phyloP scores from a whole-genome alignment of 139 green algal genomes.

The Chlamydomonas eustigma region DNA sequence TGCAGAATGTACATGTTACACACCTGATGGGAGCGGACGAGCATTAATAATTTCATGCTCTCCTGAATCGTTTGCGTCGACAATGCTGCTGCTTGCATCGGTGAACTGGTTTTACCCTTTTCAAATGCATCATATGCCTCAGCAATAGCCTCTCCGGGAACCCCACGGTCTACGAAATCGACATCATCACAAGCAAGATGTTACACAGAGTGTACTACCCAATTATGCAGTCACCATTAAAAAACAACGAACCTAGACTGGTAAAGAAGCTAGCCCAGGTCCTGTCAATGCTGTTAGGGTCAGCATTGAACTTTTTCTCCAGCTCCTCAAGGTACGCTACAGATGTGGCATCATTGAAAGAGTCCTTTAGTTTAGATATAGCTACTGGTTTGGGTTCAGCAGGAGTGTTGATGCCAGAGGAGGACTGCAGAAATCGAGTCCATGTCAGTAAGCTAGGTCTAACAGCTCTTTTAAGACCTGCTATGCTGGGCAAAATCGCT shows the following conservation, averaged over 20 bases:
- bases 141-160: slow-evolving; percentile 74
- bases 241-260: slow-evolving; percentile 57
- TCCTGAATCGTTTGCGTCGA: slow-evolving; percentile 94
- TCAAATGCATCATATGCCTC: slow-evolving; percentile 84
- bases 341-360: slow-evolving; percentile 88
- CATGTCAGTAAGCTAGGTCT: too few relatives aligned
- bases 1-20: too few relatives aligned
- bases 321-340: slow-evolving; percentile 88
- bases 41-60: slow-evolving; percentile 84
- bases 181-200: neutral
- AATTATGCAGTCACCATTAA: neutral
- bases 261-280: slow-evolving; percentile 87
- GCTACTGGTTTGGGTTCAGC: slow-evolving; percentile 67
- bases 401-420: neutral
- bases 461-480: too few relatives aligned
- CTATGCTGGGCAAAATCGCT: too few relatives aligned
- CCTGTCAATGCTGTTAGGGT: slow-evolving; percentile 79
- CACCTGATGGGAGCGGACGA: slow-evolving; percentile 94
- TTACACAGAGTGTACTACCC: neutral
- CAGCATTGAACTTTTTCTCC: slow-evolving; percentile 71
- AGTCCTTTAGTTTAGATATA: slow-evolving; percentile 87
- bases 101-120: slow-evolving; percentile 54
- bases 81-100: slow-evolving; percentile 67
- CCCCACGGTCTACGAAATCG: slow-evolving; percentile 65
- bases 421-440: neutral